These are phyloP conservation scores for Wallacemonas collosoma DNA, from an alignment of 208 protist genomes.

Conservation along the genomic window DNA sequence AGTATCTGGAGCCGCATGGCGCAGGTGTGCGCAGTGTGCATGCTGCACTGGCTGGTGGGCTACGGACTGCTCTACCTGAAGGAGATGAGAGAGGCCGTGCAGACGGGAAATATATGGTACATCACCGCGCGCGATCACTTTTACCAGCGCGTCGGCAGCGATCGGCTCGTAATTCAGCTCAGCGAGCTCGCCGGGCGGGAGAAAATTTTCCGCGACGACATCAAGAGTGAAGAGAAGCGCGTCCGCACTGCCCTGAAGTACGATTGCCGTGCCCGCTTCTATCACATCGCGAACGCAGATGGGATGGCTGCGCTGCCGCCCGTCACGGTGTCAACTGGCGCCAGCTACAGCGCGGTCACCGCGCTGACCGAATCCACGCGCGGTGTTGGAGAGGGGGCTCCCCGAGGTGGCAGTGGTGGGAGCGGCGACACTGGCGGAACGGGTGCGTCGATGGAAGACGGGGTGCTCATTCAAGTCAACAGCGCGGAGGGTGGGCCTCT, in stretches of 20 bases:
- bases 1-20: constrained; percentile 33
- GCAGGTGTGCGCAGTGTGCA: constrained; percentile 29
- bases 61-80: constrained; percentile 33
- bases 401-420: neutral
- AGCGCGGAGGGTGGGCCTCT: too few species aligned
- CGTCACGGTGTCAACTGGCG: neutral
- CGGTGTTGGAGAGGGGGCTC: neutral
- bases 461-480: neutral
- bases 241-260: neutral
- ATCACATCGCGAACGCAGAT: neutral
- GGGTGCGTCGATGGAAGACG: neutral
- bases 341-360: neutral
- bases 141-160: neutral
- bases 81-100: constrained; percentile 19
- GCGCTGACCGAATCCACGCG: too few species aligned
- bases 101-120: neutral
- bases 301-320: neutral
- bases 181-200: constrained; percentile 15
- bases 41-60: constrained; percentile 41
- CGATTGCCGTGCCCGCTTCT: neutral
- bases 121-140: constrained; percentile 10
- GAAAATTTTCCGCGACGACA: constrained; percentile 8
- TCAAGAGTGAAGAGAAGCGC: constrained; percentile 8
- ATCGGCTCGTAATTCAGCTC: neutral
- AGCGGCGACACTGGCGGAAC: neutral